Evolutionary conservation across 345 rosid genomes (phyloP).

Genomic region (Zanthoxylum bungeanum): DNA sequence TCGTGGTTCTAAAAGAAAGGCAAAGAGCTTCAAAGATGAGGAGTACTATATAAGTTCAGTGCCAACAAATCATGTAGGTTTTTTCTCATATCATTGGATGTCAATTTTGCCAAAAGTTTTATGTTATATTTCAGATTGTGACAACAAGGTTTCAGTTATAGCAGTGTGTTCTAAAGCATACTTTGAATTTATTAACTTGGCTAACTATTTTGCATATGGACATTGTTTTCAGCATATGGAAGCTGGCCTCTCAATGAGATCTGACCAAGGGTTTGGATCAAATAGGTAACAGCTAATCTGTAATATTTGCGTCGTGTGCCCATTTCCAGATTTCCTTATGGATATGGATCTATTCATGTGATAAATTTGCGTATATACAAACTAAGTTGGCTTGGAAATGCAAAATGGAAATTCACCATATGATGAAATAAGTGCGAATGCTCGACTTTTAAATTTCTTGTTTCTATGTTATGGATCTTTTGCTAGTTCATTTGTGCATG

Average conservation of each 20-base stretch:
- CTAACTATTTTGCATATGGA: conserved; percentile 21
- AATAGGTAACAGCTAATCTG: conserved; percentile 51
- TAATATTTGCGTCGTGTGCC: neutral
- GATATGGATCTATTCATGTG: neutral
- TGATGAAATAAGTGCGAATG: neutral
- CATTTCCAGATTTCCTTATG: neutral
- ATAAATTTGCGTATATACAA: neutral
- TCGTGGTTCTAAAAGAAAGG: conserved; percentile 69
- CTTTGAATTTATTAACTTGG: conserved; percentile 10
- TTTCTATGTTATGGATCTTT: conserved; percentile 1
- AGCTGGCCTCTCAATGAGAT: conserved; percentile 78
- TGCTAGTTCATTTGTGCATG: neutral
- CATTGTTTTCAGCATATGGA: conserved; percentile 61
- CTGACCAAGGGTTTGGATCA: conserved; percentile 72
- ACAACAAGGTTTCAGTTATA: neutral
- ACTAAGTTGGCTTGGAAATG: neutral
- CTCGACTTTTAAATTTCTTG: neutral
- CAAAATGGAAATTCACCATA: neutral
- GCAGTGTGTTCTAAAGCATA: neutral
- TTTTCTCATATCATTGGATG: neutral
- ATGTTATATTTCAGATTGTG: conserved; percentile 13
- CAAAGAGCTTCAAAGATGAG: conserved; percentile 76
- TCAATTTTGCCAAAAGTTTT: conserved; percentile 2
- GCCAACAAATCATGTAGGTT: conserved; percentile 77
- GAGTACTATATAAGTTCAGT: conserved; percentile 80